These are phyloP conservation scores for Globisporangium rhizosaccharum DNA, from an alignment of 352 stramenopile genomes.

Conservation along the genomic window DNA sequence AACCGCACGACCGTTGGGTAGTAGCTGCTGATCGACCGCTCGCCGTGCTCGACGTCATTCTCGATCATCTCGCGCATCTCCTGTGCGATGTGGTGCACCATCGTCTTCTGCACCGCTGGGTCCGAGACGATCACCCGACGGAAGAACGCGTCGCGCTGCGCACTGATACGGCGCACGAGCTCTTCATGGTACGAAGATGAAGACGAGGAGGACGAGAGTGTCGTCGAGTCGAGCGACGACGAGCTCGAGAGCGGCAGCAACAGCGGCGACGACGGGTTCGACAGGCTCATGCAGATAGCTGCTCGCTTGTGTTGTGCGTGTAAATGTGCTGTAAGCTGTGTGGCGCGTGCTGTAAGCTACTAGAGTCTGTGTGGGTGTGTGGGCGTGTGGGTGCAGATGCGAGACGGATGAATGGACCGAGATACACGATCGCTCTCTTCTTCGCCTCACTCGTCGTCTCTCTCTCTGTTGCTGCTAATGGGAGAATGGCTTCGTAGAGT, in stretches of 20 bases:
- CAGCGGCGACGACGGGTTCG: constrained; percentile 13
- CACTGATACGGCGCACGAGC: constrained; percentile 43
- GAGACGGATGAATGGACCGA: too few species aligned
- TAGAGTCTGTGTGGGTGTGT: neutral
- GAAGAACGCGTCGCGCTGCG: constrained; percentile 81
- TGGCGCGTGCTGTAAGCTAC: neutral
- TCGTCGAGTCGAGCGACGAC: constrained; percentile 1
- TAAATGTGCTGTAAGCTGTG: neutral
- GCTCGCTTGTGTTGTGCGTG: neutral
- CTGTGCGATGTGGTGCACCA: constrained; percentile 41
- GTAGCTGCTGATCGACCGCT: constrained; percentile 46
- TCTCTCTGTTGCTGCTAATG: neutral
- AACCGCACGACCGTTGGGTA: constrained; percentile 66
- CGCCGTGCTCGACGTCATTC: constrained; percentile 20
- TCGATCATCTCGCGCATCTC: constrained; percentile 58
- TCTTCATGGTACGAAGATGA: constrained; percentile 24
- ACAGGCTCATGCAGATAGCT: constrained; percentile 9
- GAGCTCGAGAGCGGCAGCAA: constrained; percentile 9
- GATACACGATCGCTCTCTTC: too few species aligned
- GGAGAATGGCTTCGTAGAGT: neutral
- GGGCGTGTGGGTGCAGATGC: neutral
- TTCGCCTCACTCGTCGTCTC: too few species aligned
- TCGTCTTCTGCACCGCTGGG: constrained; percentile 48
- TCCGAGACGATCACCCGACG: constrained; percentile 68
- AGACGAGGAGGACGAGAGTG: neutral